Percentiles rank a stretch among this genome's conserved stretches.
phyloP scores from a whole-genome alignment of 164 flowering plant genomes.

The Amborella trichopoda region DNA sequence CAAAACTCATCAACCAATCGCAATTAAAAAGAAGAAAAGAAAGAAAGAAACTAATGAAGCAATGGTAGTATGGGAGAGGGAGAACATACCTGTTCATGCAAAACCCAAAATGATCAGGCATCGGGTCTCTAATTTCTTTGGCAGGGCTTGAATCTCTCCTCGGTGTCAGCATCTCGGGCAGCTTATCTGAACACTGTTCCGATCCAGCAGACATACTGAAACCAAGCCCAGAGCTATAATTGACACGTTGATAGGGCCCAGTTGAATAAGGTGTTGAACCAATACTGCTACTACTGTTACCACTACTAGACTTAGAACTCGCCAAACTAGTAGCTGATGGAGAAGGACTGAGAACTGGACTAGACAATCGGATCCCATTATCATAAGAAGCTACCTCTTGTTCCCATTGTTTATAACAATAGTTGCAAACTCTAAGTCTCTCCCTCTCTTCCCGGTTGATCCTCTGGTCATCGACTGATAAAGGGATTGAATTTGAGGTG shows the following conservation, averaged over 20 bases:
- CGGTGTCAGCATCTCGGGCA: slow-evolving; percentile 23
- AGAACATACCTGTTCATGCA: slow-evolving; percentile 45
- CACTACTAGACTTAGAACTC: slow-evolving; percentile 46
- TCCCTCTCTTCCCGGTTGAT: slow-evolving; percentile 43
- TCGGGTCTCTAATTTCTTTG: slow-evolving; percentile 22
- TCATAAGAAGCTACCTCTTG: slow-evolving; percentile 24
- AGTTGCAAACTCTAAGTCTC: slow-evolving; percentile 75
- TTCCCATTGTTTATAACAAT: slow-evolving; percentile 75
- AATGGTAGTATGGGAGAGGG: neutral
- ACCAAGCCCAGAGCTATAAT: slow-evolving; percentile 26
- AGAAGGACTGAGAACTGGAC: slow-evolving; percentile 38
- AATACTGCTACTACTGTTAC: slow-evolving; percentile 41
- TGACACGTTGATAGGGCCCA: slow-evolving; percentile 40
- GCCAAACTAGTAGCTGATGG: slow-evolving; percentile 62
- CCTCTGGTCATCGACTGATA: slow-evolving; percentile 27
- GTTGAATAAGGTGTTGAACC: slow-evolving; percentile 37
- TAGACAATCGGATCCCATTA: slow-evolving; percentile 30
- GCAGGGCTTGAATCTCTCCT: slow-evolving; percentile 17
- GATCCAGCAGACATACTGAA: slow-evolving; percentile 25
- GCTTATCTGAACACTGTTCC: slow-evolving; percentile 26
- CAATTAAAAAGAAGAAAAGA: no score
- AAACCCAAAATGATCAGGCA: slow-evolving; percentile 28
- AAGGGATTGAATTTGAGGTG: slow-evolving; percentile 72
- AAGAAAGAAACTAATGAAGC: no score
- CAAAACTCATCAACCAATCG: no score